These are phyloP conservation scores for Pharnaceum exiguum DNA, from an alignment of 148 eudicot species.

Conservation along the genomic window DNA sequence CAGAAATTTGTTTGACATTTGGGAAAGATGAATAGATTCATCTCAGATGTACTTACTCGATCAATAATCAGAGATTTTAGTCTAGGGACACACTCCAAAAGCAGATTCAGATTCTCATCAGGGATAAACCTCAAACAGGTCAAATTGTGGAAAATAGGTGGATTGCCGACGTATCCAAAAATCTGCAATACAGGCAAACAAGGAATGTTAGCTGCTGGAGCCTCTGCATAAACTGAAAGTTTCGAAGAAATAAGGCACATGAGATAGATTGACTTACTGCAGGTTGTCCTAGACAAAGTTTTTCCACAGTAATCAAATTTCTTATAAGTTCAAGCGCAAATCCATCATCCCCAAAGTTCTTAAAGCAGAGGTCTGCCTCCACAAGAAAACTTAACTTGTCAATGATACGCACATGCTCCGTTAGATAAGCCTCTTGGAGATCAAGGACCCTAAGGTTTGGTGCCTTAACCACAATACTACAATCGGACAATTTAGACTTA, in stretches of 20 bases:
- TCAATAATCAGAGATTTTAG: neutral
- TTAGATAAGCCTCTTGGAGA: neutral
- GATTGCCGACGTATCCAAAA: no score
- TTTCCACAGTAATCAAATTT: neutral
- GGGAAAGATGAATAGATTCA: no score
- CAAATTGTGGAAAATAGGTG: constrained; percentile 4
- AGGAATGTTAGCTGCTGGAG: no score
- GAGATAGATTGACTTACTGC: neutral
- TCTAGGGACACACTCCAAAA: neutral
- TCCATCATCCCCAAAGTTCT: neutral
- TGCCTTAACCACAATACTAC: neutral
- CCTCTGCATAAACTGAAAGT: neutral
- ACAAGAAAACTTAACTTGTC: neutral
- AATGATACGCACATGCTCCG: neutral
- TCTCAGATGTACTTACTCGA: no score
- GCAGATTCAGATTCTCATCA: neutral
- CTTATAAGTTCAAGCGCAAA: neutral
- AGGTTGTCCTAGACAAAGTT: neutral
- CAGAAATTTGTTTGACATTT: no score
- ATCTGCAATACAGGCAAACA: neutral
- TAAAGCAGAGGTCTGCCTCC: neutral
- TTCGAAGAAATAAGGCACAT: neutral
- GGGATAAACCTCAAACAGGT: neutral
- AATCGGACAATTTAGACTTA: neutral
- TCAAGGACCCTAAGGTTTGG: constrained; percentile 1